A percentile compares a stretch with the other conserved stretches of the same genome.
Conservation (phyloP, 208 protist species). For the Trypanosoma melophagium region DNA sequence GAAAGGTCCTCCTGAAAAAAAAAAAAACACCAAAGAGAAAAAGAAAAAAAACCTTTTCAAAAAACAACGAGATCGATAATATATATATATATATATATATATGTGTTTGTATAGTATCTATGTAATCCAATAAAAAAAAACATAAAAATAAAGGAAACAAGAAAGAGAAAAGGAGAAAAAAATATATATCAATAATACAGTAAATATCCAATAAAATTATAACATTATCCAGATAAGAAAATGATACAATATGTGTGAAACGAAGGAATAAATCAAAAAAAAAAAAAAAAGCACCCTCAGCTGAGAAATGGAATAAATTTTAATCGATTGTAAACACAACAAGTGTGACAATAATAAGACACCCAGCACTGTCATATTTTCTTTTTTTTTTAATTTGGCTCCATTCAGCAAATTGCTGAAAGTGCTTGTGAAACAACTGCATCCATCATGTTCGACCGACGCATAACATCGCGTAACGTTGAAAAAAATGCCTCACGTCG, state of each 20-base stretch:
- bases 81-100: slow-evolving; percentile 11
- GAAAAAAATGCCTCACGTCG: slow-evolving; percentile 45
- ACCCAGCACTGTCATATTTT: background rate
- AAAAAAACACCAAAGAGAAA: too few relatives aligned
- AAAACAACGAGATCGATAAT: background rate
- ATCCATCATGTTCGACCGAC: slow-evolving; percentile 41
- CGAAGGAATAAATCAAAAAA: too few relatives aligned
- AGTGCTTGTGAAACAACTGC: slow-evolving; percentile 31
- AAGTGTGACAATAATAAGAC: background rate
- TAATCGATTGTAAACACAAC: background rate
- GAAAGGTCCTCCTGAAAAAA: background rate
- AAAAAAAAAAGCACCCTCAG: too few relatives aligned
- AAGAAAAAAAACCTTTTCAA: too few relatives aligned
- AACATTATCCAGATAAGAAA: too few relatives aligned
- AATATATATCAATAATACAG: background rate
- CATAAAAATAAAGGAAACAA: background rate
- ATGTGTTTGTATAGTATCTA: background rate
- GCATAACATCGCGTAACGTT: slow-evolving; percentile 49
- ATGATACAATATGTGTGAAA: too few relatives aligned
- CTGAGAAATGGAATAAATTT: too few relatives aligned
- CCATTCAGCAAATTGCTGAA: slow-evolving; percentile 10
- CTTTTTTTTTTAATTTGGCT: background rate
- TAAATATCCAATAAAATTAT: too few relatives aligned
- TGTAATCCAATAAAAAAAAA: slow-evolving; percentile 4
- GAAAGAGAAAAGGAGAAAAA: background rate